Conservation (phyloP, 1,139 yeast species). For the Tardiomyces depauwii region DNA sequence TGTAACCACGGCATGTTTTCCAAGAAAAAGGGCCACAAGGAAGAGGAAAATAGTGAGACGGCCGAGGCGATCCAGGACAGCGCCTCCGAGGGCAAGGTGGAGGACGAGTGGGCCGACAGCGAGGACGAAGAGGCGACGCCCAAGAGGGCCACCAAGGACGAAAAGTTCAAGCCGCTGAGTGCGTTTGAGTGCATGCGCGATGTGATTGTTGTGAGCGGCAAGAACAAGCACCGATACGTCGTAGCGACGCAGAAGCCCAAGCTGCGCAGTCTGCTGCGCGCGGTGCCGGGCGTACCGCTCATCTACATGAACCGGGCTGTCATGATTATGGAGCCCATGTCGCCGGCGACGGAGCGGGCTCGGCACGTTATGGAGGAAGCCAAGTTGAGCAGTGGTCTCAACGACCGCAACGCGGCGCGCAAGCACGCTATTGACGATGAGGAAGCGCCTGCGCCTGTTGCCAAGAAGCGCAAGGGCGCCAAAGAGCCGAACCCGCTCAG, state of each 20-base stretch:
- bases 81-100: not conserved
- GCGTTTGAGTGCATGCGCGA: slow-evolving; percentile 70
- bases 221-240: slow-evolving; percentile 79
- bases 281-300: slow-evolving; percentile 82
- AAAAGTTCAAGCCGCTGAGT: slow-evolving; percentile 35
- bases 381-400: slow-evolving; percentile 70
- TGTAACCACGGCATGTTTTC: slow-evolving; percentile 35
- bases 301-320: slow-evolving; percentile 82
- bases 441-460: slow-evolving; percentile 14
- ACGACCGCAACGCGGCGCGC: slow-evolving; percentile 31
- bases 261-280: slow-evolving; percentile 55
- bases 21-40: slow-evolving; percentile 2
- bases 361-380: slow-evolving; percentile 46
- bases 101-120: not conserved
- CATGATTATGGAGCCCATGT: slow-evolving; percentile 91
- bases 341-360: slow-evolving; percentile 52
- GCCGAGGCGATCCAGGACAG: slow-evolving; percentile 4
- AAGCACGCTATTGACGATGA: slow-evolving; percentile 13
- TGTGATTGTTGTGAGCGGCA: slow-evolving; percentile 53
- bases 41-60: slow-evolving; percentile 3
- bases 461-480: slow-evolving; percentile 24
- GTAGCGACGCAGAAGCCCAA: slow-evolving; percentile 74
- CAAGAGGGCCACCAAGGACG: not conserved
- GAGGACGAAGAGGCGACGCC: not conserved
- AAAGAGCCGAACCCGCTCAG: slow-evolving; percentile 36